A percentile compares a stretch with the other conserved stretches of the same genome.
Evolutionary conservation across 306 rosid genomes (phyloP).

Genomic region (Quercus variabilis): DNA sequence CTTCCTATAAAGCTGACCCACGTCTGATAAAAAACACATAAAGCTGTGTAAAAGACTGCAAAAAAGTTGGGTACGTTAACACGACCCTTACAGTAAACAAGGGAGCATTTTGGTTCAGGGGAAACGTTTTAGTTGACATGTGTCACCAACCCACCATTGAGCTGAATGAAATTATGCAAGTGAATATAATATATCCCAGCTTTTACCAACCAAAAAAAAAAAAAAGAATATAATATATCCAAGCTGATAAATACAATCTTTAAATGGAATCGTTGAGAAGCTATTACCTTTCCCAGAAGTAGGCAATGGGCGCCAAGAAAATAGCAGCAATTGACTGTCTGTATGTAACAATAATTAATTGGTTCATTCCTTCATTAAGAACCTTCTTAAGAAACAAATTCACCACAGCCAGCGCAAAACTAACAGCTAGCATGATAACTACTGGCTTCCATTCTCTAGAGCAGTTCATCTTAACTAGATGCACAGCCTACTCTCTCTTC

Average conservation of each 20-base stretch:
- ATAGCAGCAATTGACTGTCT: constrained; percentile 57
- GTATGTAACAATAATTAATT: constrained; percentile 49
- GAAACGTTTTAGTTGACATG: neutral
- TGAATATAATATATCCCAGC: too few species aligned
- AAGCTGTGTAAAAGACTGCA: too few species aligned
- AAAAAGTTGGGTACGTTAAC: too few species aligned
- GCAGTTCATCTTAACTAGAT: constrained; percentile 25
- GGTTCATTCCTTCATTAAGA: constrained; percentile 57
- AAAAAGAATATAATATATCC: too few species aligned
- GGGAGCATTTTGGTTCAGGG: neutral
- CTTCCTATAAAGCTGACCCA: too few species aligned
- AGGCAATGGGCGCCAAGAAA: constrained; percentile 72
- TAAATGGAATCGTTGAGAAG: neutral
- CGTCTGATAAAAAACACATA: too few species aligned
- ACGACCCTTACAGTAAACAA: neutral
- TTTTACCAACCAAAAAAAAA: too few species aligned
- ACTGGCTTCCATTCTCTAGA: constrained; percentile 48
- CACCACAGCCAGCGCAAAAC: constrained; percentile 59
- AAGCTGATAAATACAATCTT: neutral
- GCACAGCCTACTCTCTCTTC: neutral
- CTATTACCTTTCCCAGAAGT: constrained; percentile 56
- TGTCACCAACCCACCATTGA: neutral
- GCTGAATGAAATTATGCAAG: too few species aligned
- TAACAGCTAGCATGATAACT: constrained; percentile 53
- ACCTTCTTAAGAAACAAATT: constrained; percentile 72